Evolutionary conservation across 768 basidiomycete species (phyloP).

Genomic region (Tricholoma sp.): DNA sequence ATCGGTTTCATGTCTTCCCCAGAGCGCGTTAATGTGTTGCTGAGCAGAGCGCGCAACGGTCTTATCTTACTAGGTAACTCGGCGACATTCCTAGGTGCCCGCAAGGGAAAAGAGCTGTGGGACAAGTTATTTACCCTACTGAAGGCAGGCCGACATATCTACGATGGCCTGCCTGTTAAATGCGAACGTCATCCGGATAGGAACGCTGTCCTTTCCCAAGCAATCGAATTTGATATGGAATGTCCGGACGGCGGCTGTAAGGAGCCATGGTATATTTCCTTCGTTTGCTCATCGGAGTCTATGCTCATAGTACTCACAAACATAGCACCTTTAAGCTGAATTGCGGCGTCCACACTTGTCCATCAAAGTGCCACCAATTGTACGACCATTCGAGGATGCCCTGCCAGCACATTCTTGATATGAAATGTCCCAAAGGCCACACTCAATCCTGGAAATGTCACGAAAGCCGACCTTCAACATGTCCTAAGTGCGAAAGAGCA

Average conservation of each 20-base stretch:
- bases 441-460: conserved; percentile 38
- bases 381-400: conserved; percentile 48
- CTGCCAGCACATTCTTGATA: conserved; percentile 34
- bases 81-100: conserved; percentile 48
- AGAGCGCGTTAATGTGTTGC: conserved; percentile 65
- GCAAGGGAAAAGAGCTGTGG: conserved; percentile 52
- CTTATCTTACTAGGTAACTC: conserved; percentile 65
- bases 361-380: conserved; percentile 57
- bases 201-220: conserved; percentile 30
- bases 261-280: conserved; percentile 46
- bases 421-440: conserved; percentile 44
- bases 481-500: conserved; percentile 44
- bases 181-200: conserved; percentile 52
- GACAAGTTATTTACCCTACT: conserved; percentile 41
- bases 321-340: conserved; percentile 25
- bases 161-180: conserved; percentile 52
- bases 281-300: background rate
- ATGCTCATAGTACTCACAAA: background rate
- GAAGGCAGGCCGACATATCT: conserved; percentile 37
- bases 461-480: conserved; percentile 29
- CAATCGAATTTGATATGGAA: conserved; percentile 43
- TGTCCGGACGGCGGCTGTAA: conserved; percentile 63
- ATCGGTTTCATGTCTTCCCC: conserved; percentile 73
- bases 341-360: conserved; percentile 51
- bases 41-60: conserved; percentile 63